Conservation (phyloP, 2,329 filamentous ascomycete species). For the Cercospora sesami region DNA sequence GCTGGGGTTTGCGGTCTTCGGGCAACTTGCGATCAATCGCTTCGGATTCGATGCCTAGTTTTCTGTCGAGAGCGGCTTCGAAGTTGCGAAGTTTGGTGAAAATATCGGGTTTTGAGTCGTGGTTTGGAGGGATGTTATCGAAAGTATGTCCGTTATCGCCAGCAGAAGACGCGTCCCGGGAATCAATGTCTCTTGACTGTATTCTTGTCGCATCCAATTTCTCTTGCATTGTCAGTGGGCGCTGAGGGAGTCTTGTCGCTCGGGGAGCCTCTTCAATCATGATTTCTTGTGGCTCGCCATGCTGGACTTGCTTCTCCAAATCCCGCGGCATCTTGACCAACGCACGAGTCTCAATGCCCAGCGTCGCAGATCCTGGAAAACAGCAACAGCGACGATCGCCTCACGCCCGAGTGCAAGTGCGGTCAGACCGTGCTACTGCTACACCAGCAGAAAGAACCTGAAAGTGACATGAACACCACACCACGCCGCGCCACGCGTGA, state of each 20-base stretch:
- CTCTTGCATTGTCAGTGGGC: constrained; percentile 34
- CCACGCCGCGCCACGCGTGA: background rate
- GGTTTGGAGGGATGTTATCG: background rate
- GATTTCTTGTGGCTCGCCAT: constrained; percentile 28
- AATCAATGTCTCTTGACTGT: constrained; percentile 26
- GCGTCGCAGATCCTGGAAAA: background rate
- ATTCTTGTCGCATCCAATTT: constrained; percentile 34
- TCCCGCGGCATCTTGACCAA: constrained; percentile 24
- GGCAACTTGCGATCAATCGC: constrained; percentile 50
- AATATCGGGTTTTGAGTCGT: constrained; percentile 32
- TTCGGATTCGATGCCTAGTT: constrained; percentile 51
- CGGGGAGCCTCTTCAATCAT: constrained; percentile 5
- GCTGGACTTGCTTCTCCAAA: constrained; percentile 23
- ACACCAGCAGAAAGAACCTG: background rate
- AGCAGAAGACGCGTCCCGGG: constrained; percentile 20
- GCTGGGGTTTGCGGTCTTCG: constrained; percentile 47
- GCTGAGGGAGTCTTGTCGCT: constrained; percentile 21
- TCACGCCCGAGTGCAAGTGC: background rate
- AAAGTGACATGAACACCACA: background rate
- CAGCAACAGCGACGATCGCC: background rate
- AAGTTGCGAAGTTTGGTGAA: constrained; percentile 38
- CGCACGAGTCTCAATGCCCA: background rate
- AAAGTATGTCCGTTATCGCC: background rate
- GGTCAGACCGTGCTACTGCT: background rate
- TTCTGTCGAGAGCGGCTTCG: constrained; percentile 48